phyloP scores from a whole-genome alignment of 257 asterid genomes.

The Nicotiana knightiana region DNA sequence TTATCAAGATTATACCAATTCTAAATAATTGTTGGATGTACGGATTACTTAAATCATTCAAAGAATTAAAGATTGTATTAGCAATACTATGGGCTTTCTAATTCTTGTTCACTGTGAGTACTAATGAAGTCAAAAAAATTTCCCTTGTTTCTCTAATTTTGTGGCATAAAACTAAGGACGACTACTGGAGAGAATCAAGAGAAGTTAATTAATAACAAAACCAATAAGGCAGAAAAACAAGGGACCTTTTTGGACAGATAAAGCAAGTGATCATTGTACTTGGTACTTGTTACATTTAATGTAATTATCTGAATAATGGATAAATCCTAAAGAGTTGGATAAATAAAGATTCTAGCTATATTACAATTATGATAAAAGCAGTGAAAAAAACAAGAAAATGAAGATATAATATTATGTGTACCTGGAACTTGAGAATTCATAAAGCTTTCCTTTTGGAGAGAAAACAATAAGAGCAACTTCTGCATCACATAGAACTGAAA shows the following conservation, averaged over 20 bases:
- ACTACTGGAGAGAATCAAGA: neutral
- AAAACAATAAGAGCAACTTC: constrained; percentile 51
- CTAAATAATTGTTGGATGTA: neutral
- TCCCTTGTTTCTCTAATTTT: neutral
- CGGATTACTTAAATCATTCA: neutral
- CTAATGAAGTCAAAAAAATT: neutral
- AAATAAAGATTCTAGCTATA: neutral
- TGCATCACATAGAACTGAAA: constrained; percentile 65
- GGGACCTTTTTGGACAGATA: neutral
- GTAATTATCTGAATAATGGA: neutral
- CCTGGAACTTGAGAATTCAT: constrained; percentile 58
- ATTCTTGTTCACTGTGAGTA: too few species aligned
- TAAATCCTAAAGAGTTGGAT: neutral
- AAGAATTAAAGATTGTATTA: neutral
- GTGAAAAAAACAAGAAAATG: neutral
- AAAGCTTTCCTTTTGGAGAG: constrained; percentile 45
- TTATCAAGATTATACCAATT: neutral
- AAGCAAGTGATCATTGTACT: constrained; percentile 16
- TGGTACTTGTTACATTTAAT: neutral
- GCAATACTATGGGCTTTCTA: too few species aligned
- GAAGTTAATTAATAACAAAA: neutral
- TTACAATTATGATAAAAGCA: neutral
- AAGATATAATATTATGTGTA: neutral
- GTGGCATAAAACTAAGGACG: neutral
- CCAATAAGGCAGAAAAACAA: neutral